Base-by-base conservation (phyloP, 345 rosid species). In the Nasturtium officinale region DNA sequence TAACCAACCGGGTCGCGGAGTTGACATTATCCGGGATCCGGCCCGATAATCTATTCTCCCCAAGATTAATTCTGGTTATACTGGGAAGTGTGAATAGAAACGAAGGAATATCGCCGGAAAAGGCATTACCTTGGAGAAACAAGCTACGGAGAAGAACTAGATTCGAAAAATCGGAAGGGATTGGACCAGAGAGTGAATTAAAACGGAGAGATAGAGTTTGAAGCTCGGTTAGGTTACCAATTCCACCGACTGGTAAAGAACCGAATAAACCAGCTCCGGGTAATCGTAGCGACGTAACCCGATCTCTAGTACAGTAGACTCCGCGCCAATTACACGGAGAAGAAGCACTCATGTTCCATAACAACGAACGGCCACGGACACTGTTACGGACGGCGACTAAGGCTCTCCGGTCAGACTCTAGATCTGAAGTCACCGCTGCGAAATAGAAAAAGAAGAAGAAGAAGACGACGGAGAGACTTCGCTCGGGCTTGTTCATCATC, bases 181-280 rank as follows among this genome's bases (percentile, higher is more conserved):
- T 64, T 5, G 81, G 23, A 5, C 97, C 96, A 2, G 84, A 61
- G n/a, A 91, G 85, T 2, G 91, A 80, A 59, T 95, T 95, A 81
- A 85, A 83, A 4, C 99, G 92, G 72, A 95, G 87, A 32, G 97
- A 89, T 2, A 95, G 82, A 4, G 89, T 84, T 21, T 83, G 89
- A 0, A 95, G 87, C 69, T 81, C 54, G 5, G 99, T 84, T 17
- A 95, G 65, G 68, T 91, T 91, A 30, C 94, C 88, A 25, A 95
- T 79, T 13, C 43, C 61, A 32, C 84, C 90, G 2, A 21, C 0
- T 0, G 96, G 97, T 29, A 95, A 76, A 6, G 82, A 78, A 0
- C 97, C 97, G 0, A 76, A 40, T n/a, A 91, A 78, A 30, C 96
- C 95, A 16, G 82, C 78, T 7, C 96, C 97, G 20, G 99, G 99